Conservation (phyloP, 306 rosid species). For the Hylodesmum podocarpum region DNA sequence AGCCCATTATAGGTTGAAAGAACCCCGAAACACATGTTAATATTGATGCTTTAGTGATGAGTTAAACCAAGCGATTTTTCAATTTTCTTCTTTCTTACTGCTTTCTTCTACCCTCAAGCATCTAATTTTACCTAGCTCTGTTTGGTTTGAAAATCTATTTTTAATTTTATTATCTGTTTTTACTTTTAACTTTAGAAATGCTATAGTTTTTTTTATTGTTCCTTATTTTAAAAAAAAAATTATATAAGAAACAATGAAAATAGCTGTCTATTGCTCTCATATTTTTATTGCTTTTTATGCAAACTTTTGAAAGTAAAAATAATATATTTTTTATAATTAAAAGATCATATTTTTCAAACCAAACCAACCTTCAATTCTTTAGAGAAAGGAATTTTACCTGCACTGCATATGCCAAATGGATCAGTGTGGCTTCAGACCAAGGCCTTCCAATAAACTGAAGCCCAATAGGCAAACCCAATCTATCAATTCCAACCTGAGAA, state of each 20-base stretch:
- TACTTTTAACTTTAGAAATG: too few relatives aligned
- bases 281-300: background rate
- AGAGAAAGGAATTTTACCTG: slow-evolving; percentile 49
- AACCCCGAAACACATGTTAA: background rate
- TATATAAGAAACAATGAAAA: background rate
- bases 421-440: slow-evolving; percentile 87
- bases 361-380: background rate
- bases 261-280: background rate
- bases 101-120: background rate
- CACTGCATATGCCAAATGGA: slow-evolving; percentile 71
- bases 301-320: too few relatives aligned
- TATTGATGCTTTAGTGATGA: background rate
- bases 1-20: background rate
- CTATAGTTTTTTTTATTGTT: background rate
- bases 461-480: slow-evolving; percentile 87
- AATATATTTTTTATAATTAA: background rate
- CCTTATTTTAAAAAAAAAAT: background rate
- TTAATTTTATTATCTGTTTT: too few relatives aligned
- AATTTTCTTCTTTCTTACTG: background rate
- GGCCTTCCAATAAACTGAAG: slow-evolving; percentile 94
- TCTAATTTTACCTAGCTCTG: background rate
- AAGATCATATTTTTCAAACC: background rate
- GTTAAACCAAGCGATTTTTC: background rate
- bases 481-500: slow-evolving; percentile 78
- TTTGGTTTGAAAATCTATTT: too few relatives aligned